Conservation (phyloP, 352 stramenopile species). For the Globisporangium radiosum region DNA sequence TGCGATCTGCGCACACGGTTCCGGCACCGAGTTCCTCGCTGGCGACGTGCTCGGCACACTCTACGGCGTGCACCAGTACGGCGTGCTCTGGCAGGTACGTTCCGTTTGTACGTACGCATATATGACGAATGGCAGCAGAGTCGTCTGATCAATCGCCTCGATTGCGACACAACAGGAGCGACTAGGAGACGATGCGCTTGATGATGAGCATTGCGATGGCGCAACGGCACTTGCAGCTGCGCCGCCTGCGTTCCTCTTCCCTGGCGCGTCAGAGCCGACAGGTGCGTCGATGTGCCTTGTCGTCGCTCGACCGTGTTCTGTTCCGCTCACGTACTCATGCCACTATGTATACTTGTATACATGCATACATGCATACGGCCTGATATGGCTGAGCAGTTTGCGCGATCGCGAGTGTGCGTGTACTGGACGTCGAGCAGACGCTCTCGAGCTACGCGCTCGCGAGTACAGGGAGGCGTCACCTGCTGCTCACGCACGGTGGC, state of each 20-base stretch:
- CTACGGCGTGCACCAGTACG: slow-evolving; percentile 47
- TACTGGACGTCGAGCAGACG: slow-evolving; percentile 45
- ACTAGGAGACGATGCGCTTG: background rate
- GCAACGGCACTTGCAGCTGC: background rate
- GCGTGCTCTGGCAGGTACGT: slow-evolving; percentile 45
- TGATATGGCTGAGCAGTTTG: slow-evolving; percentile 9
- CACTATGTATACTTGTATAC: background rate
- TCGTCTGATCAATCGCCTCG: slow-evolving; percentile 3
- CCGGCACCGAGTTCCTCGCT: slow-evolving; percentile 30
- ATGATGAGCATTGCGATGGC: background rate
- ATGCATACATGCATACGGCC: background rate
- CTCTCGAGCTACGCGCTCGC: slow-evolving; percentile 45
- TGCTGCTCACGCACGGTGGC: slow-evolving; percentile 38
- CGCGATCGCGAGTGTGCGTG: slow-evolving; percentile 23
- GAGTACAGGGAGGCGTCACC: slow-evolving; percentile 32
- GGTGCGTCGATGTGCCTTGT: background rate
- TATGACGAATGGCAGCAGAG: background rate
- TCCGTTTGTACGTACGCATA: background rate
- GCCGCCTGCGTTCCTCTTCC: slow-evolving; percentile 25
- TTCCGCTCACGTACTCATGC: too few species aligned
- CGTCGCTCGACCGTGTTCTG: too few species aligned
- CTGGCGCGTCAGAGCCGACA: slow-evolving; percentile 13
- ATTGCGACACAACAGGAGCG: slow-evolving; percentile 1
- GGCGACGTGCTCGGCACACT: slow-evolving; percentile 35
- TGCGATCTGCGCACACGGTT: slow-evolving; percentile 22